Percentiles rank a stretch among this genome's conserved stretches.
These are phyloP conservation scores for Acephala macrosclerotiorum DNA, from an alignment of 2,329 filamentous ascomycete genomes.

Conservation along the genomic window DNA sequence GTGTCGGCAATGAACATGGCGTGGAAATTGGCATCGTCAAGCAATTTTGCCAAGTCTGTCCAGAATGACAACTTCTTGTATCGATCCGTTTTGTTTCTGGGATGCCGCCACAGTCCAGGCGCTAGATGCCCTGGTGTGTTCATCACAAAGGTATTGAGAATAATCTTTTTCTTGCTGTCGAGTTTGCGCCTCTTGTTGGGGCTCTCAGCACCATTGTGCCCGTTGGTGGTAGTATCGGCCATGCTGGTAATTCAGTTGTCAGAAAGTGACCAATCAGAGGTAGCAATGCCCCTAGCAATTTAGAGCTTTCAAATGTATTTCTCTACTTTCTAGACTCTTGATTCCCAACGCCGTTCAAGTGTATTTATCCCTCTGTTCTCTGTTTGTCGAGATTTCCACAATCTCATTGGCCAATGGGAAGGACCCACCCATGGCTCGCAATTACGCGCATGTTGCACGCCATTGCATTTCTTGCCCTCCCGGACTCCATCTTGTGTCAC, in stretches of 20 bases:
- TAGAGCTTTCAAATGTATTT: neutral
- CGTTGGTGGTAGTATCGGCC: neutral
- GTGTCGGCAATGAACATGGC: conserved; percentile 10
- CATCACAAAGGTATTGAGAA: conserved; percentile 4
- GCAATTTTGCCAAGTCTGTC: neutral
- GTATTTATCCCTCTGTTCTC: neutral
- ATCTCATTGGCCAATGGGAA: neutral
- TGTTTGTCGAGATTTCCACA: neutral
- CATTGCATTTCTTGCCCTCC: neutral
- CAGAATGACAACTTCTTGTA: conserved; percentile 2
- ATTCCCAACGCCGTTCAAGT: neutral
- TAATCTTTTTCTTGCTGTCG: neutral
- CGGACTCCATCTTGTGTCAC: neutral
- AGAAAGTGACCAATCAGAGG: neutral
- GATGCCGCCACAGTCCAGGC: neutral
- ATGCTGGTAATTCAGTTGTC: neutral
- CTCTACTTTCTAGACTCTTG: neutral
- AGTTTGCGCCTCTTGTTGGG: conserved; percentile 3
- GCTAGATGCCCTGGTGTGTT: conserved; percentile 4
- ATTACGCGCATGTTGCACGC: neutral
- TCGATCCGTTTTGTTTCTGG: neutral
- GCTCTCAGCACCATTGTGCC: neutral
- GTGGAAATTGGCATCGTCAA: neutral
- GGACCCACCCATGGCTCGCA: neutral
- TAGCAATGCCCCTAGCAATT: neutral